These are phyloP conservation scores for Trichoderma asperelloides DNA, from an alignment of 495 filamentous ascomycete genomes.

Conservation along the genomic window DNA sequence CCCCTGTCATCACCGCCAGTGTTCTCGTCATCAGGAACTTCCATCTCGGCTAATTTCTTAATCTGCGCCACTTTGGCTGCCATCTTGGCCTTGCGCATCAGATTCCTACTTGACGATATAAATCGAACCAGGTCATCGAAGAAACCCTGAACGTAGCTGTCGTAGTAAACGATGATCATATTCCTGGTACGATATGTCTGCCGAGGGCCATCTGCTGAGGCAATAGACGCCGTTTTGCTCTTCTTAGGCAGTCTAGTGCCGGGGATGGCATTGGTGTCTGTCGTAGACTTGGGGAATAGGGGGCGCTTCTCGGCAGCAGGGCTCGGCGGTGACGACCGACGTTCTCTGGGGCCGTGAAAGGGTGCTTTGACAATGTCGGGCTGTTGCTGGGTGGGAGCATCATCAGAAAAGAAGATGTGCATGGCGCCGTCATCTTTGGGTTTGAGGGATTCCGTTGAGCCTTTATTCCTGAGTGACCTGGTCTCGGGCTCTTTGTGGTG, in stretches of 20 bases:
- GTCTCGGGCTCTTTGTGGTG: slow-evolving; percentile 17
- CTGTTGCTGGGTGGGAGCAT: background rate
- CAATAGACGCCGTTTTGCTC: slow-evolving; percentile 50
- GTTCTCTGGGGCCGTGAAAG: background rate
- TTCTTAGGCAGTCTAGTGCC: slow-evolving; percentile 21
- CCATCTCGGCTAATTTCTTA: slow-evolving; percentile 41
- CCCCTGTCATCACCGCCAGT: slow-evolving; percentile 21
- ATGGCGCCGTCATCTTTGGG: slow-evolving; percentile 40
- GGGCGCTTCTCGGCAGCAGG: slow-evolving; percentile 3
- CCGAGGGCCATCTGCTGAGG: slow-evolving; percentile 39
- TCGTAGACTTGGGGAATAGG: background rate
- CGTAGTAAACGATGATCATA: slow-evolving; percentile 84
- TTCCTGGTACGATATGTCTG: slow-evolving; percentile 59
- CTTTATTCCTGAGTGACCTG: slow-evolving; percentile 47
- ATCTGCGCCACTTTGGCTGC: slow-evolving; percentile 51
- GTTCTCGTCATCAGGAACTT: slow-evolving; percentile 31
- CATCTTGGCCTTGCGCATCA: slow-evolving; percentile 73
- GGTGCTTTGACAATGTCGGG: background rate
- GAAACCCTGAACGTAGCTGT: slow-evolving; percentile 70
- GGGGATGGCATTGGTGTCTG: background rate
- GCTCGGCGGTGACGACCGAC: background rate
- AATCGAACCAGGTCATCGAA: slow-evolving; percentile 75
- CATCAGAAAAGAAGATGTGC: slow-evolving; percentile 14
- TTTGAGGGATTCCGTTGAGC: slow-evolving; percentile 55
- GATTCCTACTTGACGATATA: slow-evolving; percentile 70